Base-by-base conservation (phyloP, 441 rosid genomes). In the Gossypium gossypioides region DNA sequence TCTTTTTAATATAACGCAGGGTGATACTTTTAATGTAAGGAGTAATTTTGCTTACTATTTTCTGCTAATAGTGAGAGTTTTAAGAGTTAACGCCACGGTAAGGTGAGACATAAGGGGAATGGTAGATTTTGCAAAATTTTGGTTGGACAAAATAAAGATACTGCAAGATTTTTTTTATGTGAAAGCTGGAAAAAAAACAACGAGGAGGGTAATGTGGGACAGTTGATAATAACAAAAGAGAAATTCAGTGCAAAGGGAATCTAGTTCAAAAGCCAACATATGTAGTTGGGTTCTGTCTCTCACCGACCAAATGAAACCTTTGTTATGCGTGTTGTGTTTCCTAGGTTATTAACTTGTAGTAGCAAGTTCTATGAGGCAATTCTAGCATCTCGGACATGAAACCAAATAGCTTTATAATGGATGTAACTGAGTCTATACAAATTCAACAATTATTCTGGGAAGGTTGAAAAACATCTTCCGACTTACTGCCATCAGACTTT, bases 211-310 rank as follows among this genome's bases (percentile, higher is more conserved):
- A 74, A 32, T 52, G 76, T 6, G 40, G 42, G 50, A 69, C 27
- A 79, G 24, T 79, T 74, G 76, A 82, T 72, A 19, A 60, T 44
- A 7, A 63, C 13, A 56, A 71, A 29, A 57, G 62, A 73, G 77
- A 63, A 51, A 22, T 22, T 34, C 8, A 68, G 42, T 10, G 51
- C 29, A 66, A 32, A 69, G 77, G 66, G 76, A 78, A 76, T 71
- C 74, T n/a, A 16, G 72, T 57, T 65, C 73, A 62, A 68, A 78
- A 76, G 62, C 25, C 71, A 44, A 62, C 24, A 42, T 59, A 55
- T 55, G 58, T 51, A 19, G 8, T 37, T 69, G 22, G 70, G 73
- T 60, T 75, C n/a, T n/a, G 77, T 65, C 48, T 60, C 62, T 69
- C 10, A 68, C 62, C 63, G 56, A 75, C 69, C 65, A 27, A 12